Conservation (phyloP, 495 filamentous ascomycete genomes). For the Xylaria cubensis region DNA sequence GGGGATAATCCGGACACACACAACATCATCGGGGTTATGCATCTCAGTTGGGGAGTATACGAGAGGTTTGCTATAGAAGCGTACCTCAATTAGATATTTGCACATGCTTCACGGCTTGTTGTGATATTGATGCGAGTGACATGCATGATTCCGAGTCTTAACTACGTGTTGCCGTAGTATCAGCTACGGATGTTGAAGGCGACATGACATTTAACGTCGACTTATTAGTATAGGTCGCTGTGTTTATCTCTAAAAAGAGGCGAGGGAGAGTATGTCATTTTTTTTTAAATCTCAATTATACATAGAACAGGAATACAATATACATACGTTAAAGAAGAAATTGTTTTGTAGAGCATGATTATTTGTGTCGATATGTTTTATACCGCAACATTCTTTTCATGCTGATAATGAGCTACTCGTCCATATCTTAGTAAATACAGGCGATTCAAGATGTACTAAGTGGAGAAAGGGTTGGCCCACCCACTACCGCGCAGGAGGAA, state of each 20-base stretch:
- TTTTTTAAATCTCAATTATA: background rate
- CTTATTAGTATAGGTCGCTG: background rate
- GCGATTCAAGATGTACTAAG: background rate
- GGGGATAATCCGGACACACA: slow-evolving; percentile 15
- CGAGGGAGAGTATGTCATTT: background rate
- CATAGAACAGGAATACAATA: background rate
- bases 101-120: slow-evolving; percentile 24
- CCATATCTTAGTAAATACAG: background rate
- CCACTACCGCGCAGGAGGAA: slow-evolving; percentile 4
- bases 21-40: slow-evolving; percentile 18
- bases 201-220: background rate
- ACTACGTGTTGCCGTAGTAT: background rate
- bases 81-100: slow-evolving; percentile 30
- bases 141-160: background rate
- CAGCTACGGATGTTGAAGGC: slow-evolving; percentile 1
- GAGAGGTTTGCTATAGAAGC: slow-evolving; percentile 29
- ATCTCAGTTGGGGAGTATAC: slow-evolving; percentile 15
- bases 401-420: background rate
- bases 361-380: background rate
- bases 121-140: slow-evolving; percentile 21
- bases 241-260: background rate
- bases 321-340: background rate
- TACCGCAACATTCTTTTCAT: background rate
- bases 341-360: background rate
- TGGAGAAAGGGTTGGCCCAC: slow-evolving; percentile 6